These are phyloP conservation scores for Mycena capillaripes DNA, from an alignment of 768 basidiomycete species.

Conservation along the genomic window DNA sequence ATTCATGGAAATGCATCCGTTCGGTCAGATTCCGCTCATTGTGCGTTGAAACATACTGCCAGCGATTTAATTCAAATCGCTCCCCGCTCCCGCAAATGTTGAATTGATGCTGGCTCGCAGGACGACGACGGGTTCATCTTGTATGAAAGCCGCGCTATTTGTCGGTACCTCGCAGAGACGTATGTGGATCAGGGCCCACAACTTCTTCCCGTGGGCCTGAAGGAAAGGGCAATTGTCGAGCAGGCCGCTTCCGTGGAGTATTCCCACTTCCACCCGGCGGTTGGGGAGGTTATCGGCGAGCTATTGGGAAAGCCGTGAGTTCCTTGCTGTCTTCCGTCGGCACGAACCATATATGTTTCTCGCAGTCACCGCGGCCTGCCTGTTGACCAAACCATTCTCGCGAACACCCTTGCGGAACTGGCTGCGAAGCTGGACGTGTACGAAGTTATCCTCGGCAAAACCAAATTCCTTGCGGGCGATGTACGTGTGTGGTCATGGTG, in stretches of 20 bases:
- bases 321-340: conserved; percentile 11
- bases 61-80: neutral
- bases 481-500: conserved; percentile 38
- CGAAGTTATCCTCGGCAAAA: conserved; percentile 58
- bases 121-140: conserved; percentile 63
- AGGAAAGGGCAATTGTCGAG: conserved; percentile 49
- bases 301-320: neutral
- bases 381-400: conserved; percentile 39
- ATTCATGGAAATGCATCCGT: neutral
- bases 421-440: conserved; percentile 55
- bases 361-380: no score
- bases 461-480: conserved; percentile 58
- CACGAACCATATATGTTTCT: no score
- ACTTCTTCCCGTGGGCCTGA: conserved; percentile 50
- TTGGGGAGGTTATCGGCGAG: conserved; percentile 34
- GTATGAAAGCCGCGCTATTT: conserved; percentile 11
- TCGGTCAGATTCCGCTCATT: neutral
- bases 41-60: neutral
- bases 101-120: conserved; percentile 34
- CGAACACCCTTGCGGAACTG: conserved; percentile 38
- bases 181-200: conserved; percentile 40
- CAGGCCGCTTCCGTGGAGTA: conserved; percentile 55
- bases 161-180: conserved; percentile 45
- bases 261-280: conserved; percentile 58
- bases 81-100: neutral